phyloP scores from a whole-genome alignment of 129 eudicot genomes.

The Erigeron canadensis region DNA sequence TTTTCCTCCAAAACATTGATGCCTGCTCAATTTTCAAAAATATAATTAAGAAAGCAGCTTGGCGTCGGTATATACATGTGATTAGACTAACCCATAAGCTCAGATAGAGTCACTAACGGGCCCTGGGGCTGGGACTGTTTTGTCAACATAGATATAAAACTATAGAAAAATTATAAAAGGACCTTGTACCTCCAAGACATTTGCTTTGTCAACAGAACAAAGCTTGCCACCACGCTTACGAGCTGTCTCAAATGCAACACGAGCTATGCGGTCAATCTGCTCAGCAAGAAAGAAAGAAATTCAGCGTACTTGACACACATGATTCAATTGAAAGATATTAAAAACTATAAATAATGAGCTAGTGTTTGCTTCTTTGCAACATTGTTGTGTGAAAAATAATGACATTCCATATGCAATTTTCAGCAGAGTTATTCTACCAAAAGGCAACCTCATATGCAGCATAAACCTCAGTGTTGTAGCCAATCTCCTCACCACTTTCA shows the following conservation, averaged over 20 bases:
- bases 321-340: conserved; percentile 6
- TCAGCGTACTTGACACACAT: background rate
- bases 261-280: conserved; percentile 96
- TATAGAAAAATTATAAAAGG: background rate
- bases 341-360: background rate
- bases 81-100: background rate
- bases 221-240: conserved; percentile 83
- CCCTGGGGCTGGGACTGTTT: conserved; percentile 3
- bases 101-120: background rate
- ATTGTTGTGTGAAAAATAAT: background rate
- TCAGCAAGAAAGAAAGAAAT: background rate
- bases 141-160: background rate
- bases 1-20: conserved; percentile 91
- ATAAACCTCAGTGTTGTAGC: conserved; percentile 91
- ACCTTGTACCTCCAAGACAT: conserved; percentile 78
- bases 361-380: background rate
- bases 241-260: conserved; percentile 92
- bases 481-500: conserved; percentile 83
- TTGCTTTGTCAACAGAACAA: conserved; percentile 98
- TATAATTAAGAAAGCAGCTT: background rate
- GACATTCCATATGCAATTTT: background rate
- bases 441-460: conserved; percentile 71
- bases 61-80: background rate
- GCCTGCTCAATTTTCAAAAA: conserved; percentile 43
- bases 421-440: conserved; percentile 5